A percentile compares a stretch with the other conserved stretches of the same genome.
These are phyloP conservation scores for Podila clonocystis DNA, from an alignment of 192 early-diverging fungal genomes.

Conservation along the genomic window DNA sequence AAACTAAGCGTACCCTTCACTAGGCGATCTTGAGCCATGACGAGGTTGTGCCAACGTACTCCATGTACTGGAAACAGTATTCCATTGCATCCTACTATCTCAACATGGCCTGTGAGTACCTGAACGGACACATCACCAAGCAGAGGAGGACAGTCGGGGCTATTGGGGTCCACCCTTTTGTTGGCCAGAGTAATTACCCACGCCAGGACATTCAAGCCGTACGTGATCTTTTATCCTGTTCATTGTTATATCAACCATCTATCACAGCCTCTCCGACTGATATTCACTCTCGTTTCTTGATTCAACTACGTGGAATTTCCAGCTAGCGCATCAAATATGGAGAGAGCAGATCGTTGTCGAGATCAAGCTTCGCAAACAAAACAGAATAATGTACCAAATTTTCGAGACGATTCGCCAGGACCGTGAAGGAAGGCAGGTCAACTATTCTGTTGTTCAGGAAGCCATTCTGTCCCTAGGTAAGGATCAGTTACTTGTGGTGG, in stretches of 20 bases:
- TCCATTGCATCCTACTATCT: slow-evolving; percentile 65
- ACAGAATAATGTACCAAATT: slow-evolving; percentile 74
- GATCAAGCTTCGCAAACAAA: slow-evolving; percentile 66
- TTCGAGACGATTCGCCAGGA: slow-evolving; percentile 74
- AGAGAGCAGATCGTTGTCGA: slow-evolving; percentile 69
- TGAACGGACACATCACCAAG: slow-evolving; percentile 69
- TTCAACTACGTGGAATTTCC: background rate
- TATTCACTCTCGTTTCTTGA: background rate
- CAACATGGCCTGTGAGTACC: slow-evolving; percentile 73
- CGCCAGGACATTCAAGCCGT: slow-evolving; percentile 75
- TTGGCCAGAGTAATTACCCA: slow-evolving; percentile 58
- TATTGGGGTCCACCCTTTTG: slow-evolving; percentile 46
- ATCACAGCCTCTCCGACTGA: slow-evolving; percentile 1
- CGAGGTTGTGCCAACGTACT: slow-evolving; percentile 76
- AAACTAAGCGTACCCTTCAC: background rate
- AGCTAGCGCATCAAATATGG: slow-evolving; percentile 83
- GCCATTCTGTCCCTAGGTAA: slow-evolving; percentile 71
- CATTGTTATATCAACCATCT: background rate
- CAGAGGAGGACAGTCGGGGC: slow-evolving; percentile 40
- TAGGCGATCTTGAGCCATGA: slow-evolving; percentile 71
- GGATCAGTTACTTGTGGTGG: background rate
- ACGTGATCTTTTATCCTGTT: slow-evolving; percentile 15
- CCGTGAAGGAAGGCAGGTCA: slow-evolving; percentile 71
- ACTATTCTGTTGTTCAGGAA: slow-evolving; percentile 59
- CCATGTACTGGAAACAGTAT: slow-evolving; percentile 73